Percentiles rank a stretch among this genome's conserved stretches.
phyloP scores from a whole-genome alignment of 345 rosid species.

The Arabis hirsuta region DNA sequence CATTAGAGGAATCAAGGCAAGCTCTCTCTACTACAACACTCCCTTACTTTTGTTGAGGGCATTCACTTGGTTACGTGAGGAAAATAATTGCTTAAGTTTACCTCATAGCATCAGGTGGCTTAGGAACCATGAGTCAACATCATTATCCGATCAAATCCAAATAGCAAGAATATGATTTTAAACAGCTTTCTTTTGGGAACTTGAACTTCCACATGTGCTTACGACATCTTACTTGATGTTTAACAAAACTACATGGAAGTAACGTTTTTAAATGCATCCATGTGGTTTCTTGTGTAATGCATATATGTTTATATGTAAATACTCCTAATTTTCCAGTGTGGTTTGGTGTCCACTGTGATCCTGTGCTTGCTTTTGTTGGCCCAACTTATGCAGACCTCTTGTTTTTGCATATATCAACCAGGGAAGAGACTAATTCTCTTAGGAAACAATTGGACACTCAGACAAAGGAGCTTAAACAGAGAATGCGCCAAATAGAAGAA shows the following conservation, averaged over 20 bases:
- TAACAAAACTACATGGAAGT: background rate
- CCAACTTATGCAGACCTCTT: conserved; percentile 10
- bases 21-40: conserved; percentile 17
- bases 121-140: background rate
- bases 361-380: conserved; percentile 5
- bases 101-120: conserved; percentile 13
- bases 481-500: conserved; percentile 77
- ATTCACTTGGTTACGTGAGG: conserved; percentile 14
- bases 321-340: conserved; percentile 12
- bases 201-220: conserved; percentile 7
- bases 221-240: conserved; percentile 12
- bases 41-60: background rate
- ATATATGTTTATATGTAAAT: conserved; percentile 11
- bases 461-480: conserved; percentile 72
- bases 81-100: conserved; percentile 21
- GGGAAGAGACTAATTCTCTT: conserved; percentile 78
- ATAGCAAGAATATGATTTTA: background rate
- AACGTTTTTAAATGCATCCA: background rate
- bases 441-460: conserved; percentile 74
- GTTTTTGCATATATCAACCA: conserved; percentile 42
- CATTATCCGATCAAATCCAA: background rate
- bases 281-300: conserved; percentile 2
- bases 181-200: conserved; percentile 13
- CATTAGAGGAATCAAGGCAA: conserved; percentile 82
- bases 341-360: background rate